Evolutionary conservation across 2,329 filamentous ascomycete species (phyloP), one percentile per base, ranked within the genome.

Genomic region (Camillea tinctor): DNA sequence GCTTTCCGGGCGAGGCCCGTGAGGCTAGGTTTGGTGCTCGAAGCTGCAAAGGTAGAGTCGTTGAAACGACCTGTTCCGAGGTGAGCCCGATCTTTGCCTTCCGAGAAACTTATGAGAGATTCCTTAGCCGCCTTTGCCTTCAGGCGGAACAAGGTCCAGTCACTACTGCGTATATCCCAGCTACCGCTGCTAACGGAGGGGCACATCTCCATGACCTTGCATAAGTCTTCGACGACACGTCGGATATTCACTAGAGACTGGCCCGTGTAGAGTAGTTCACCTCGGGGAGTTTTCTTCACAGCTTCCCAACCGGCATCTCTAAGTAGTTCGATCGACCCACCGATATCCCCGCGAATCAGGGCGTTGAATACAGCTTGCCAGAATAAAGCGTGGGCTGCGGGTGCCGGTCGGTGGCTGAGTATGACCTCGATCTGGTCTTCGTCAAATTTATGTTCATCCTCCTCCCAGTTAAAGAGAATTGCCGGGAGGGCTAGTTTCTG

Each of bases 81-180:
- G 44, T 69, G 67, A 55, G 65, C 79, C 72, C 71, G 82, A 72
- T 88, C 85, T 58, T 84, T 84, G 49, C 90, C 91, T 76, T 96
- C 92, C 2, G 92, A 91, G 69, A 95, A 93, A 13, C 87, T 84
- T 52, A 89, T 87, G 20, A 98, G 81, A 57, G 90, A 85, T 56
- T 88, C 84, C 57, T 92, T 78, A 2, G 89, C 86, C 30, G 87
- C 85, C 50, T 86, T 82, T 17, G 92, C 87, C 57, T 90, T 87
- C 64, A 91, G 87, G 56, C 94, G 87, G 77, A 95, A 98, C 48
- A 95, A 76, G 17, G 84, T 86, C 94, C 94, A 98, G 61, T 94
- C 90, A 64, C 85, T 85, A 60, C 88, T 89, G 71, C 87, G 88
- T 53, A 95, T 85, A 68, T 97, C 88, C 94, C 94, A 98, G 72